phyloP scores from a whole-genome alignment of 805 yeast species.

The Sugiyamaella marilandica region DNA sequence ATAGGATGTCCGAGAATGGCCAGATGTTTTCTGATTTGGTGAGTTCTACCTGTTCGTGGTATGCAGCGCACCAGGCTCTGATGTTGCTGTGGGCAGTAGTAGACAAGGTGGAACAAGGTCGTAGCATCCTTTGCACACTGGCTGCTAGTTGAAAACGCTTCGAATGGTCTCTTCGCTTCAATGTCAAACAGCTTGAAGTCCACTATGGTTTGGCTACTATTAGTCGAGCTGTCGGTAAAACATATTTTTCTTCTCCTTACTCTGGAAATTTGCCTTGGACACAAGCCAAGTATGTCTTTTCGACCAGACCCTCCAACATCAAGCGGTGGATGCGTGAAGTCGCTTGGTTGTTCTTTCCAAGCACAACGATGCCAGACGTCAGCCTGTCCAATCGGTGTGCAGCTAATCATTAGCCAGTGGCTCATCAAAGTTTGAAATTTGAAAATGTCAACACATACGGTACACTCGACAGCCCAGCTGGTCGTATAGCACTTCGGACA shows the following conservation, averaged over 20 bases:
- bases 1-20: conserved; percentile 82
- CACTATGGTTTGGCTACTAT: conserved; percentile 41
- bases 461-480: conserved; percentile 60
- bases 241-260: not conserved
- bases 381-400: conserved; percentile 79
- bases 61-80: conserved; percentile 70
- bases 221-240: not conserved
- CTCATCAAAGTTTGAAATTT: too few relatives aligned
- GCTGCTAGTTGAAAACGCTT: not conserved
- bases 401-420: conserved; percentile 33
- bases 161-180: conserved; percentile 58
- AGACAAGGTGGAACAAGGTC: conserved; percentile 56
- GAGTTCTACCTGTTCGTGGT: conserved; percentile 90
- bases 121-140: conserved; percentile 50
- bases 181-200: conserved; percentile 60
- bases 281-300: conserved; percentile 73
- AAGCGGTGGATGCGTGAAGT: conserved; percentile 63
- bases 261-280: conserved; percentile 75
- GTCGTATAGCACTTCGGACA: conserved; percentile 67
- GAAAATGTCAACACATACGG: conserved; percentile 10
- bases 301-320: conserved; percentile 56
- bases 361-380: conserved; percentile 81
- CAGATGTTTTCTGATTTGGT: conserved; percentile 89
- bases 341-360: conserved; percentile 68
- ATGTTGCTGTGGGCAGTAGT: conserved; percentile 43